Evolutionary conservation across 2,329 filamentous ascomycete genomes (phyloP).

Genomic region (Podosphaera aphanis): DNA sequence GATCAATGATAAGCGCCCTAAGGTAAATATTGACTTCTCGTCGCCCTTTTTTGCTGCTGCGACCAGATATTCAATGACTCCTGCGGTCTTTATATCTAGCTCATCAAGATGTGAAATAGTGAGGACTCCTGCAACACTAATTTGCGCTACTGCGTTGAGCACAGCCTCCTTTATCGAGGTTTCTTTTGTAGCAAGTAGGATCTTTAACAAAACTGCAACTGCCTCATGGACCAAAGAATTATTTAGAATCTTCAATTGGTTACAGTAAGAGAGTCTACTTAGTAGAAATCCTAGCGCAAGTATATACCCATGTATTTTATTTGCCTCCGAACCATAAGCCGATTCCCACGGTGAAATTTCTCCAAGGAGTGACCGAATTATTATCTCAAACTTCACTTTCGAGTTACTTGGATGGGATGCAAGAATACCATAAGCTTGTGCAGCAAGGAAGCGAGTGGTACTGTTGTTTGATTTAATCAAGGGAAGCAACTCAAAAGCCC

Average conservation of each 20-base stretch:
- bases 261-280: conserved; percentile 30
- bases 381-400: conserved; percentile 19
- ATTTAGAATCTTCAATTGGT: conserved; percentile 16
- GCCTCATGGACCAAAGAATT: conserved; percentile 19
- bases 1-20: conserved; percentile 54
- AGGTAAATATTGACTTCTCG: conserved; percentile 56
- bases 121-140: conserved; percentile 34
- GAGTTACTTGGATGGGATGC: conserved; percentile 36
- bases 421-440: conserved; percentile 53
- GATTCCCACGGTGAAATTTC: conserved; percentile 25
- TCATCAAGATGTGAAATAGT: conserved; percentile 7
- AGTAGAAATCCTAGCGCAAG: conserved; percentile 32
- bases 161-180: conserved; percentile 31
- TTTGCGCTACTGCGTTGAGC: conserved; percentile 33
- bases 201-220: conserved; percentile 22
- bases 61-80: conserved; percentile 36
- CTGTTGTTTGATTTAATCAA: conserved; percentile 50
- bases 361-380: conserved; percentile 23
- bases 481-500: conserved; percentile 28
- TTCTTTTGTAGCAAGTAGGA: conserved; percentile 31
- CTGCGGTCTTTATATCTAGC: conserved; percentile 6
- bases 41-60: conserved; percentile 55
- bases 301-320: conserved; percentile 36
- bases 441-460: conserved; percentile 39
- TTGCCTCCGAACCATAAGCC: conserved; percentile 34